Percentiles rank a stretch among this genome's conserved stretches.
Evolutionary conservation across 768 basidiomycete genomes (phyloP).

Genomic region (Tylopilus subfusipes): DNA sequence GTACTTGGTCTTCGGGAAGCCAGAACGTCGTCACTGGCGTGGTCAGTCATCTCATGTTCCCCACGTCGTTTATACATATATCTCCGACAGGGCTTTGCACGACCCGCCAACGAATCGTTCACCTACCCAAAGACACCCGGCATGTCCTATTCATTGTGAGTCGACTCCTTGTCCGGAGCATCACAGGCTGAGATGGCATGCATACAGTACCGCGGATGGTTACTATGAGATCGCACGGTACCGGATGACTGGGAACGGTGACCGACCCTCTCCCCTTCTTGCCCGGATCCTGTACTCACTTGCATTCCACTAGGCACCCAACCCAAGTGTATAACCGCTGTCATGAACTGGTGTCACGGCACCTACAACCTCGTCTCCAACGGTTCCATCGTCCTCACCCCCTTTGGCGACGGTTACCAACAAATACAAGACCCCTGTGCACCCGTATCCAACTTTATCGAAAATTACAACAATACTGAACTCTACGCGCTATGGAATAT

Average conservation of each 20-base stretch:
- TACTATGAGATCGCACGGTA: conserved; percentile 91
- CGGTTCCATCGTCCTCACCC: conserved; percentile 73
- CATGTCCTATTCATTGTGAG: conserved; percentile 86
- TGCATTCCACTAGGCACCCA: conserved; percentile 50
- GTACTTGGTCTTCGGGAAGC: conserved; percentile 87
- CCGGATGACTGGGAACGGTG: conserved; percentile 85
- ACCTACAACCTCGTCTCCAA: conserved; percentile 63
- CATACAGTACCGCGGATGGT: conserved; percentile 58
- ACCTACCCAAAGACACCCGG: conserved; percentile 83
- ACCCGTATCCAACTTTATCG: conserved; percentile 82
- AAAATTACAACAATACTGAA: conserved; percentile 77
- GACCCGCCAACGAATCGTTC: conserved; percentile 80
- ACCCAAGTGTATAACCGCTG: conserved; percentile 87
- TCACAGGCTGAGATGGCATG: background rate
- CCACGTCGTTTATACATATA: background rate
- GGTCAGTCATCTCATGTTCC: conserved; percentile 49
- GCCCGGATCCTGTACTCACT: background rate
- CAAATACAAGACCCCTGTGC: conserved; percentile 95
- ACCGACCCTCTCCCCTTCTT: background rate
- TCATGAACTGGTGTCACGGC: conserved; percentile 90
- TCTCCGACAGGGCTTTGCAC: conserved; percentile 66
- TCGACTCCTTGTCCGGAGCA: background rate
- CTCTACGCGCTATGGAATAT: conserved; percentile 66
- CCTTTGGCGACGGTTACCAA: conserved; percentile 86
- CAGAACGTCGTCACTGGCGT: conserved; percentile 73